phyloP scores from a whole-genome alignment of 2,329 filamentous ascomycete species.

The Cryphonectria japonica region DNA sequence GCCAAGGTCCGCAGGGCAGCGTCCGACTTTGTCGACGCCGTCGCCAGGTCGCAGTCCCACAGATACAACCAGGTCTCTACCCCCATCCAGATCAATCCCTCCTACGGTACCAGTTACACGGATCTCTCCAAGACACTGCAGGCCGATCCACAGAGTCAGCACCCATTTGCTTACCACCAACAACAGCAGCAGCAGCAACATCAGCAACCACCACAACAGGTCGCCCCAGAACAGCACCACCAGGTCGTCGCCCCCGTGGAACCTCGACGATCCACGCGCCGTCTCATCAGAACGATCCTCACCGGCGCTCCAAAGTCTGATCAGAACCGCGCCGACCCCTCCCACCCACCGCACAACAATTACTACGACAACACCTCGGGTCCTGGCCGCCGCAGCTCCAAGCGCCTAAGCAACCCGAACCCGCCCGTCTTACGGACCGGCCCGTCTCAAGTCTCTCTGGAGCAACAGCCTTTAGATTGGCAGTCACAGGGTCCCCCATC shows the following conservation, averaged over 20 bases:
- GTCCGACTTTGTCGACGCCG: slow-evolving; percentile 51
- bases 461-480: slow-evolving; percentile 41
- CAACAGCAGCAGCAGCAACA: slow-evolving; percentile 30
- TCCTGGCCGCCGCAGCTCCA: slow-evolving; percentile 59
- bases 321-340: slow-evolving; percentile 34
- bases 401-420: slow-evolving; percentile 55
- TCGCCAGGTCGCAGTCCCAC: slow-evolving; percentile 57
- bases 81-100: slow-evolving; percentile 31
- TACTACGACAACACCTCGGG: slow-evolving; percentile 54
- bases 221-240: slow-evolving; percentile 36
- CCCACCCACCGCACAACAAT: slow-evolving; percentile 37
- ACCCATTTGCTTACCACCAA: slow-evolving; percentile 23
- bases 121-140: slow-evolving; percentile 25
- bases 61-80: slow-evolving; percentile 44
- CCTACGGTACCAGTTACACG: slow-evolving; percentile 28
- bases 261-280: slow-evolving; percentile 54
- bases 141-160: slow-evolving; percentile 15
- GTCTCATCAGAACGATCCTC: slow-evolving; percentile 59
- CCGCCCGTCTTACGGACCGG: slow-evolving; percentile 49
- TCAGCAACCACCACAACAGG: slow-evolving; percentile 34
- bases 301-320: slow-evolving; percentile 41
- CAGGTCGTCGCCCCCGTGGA: slow-evolving; percentile 39
- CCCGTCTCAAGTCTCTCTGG: slow-evolving; percentile 44
- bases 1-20: slow-evolving; percentile 41
- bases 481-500: slow-evolving; percentile 36